A percentile compares a stretch with the other conserved stretches of the same genome.
Evolutionary conservation across 768 basidiomycete genomes (phyloP).

Genomic region (Pisolithus microcarpus): DNA sequence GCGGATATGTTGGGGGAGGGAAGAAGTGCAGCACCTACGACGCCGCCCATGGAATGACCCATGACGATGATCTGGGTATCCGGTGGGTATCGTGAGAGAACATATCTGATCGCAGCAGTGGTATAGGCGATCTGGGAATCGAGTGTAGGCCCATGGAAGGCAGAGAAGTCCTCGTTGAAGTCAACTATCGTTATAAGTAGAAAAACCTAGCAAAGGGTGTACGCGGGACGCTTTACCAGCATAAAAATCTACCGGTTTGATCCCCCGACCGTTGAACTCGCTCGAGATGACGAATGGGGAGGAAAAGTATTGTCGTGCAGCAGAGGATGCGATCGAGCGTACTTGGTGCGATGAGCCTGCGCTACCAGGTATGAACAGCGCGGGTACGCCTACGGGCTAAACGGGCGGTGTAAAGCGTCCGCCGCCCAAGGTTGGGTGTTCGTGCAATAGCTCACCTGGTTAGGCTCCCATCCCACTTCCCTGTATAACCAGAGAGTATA

Average conservation of each 20-base stretch:
- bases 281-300: slow-evolving; percentile 49
- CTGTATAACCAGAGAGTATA: slow-evolving; percentile 91
- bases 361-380: slow-evolving; percentile 95
- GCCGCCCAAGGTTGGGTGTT: slow-evolving; percentile 3
- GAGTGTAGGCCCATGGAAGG: slow-evolving; percentile 87
- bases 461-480: slow-evolving; percentile 76
- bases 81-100: slow-evolving; percentile 67
- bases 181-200: slow-evolving; percentile 44
- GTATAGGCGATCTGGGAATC: slow-evolving; percentile 76
- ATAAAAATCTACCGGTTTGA: slow-evolving; percentile 76
- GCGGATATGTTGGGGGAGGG: slow-evolving; percentile 60
- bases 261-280: slow-evolving; percentile 39
- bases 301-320: slow-evolving; percentile 69
- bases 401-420: not conserved
- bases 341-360: slow-evolving; percentile 93
- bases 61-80: slow-evolving; percentile 65
- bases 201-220: not conserved
- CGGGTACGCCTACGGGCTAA: slow-evolving; percentile 57
- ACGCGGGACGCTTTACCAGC: slow-evolving; percentile 46
- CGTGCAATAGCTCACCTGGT: slow-evolving; percentile 36
- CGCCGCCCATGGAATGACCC: slow-evolving; percentile 97
- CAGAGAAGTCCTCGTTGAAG: slow-evolving; percentile 95
- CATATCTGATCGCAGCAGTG: slow-evolving; percentile 60
- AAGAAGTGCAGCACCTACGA: slow-evolving; percentile 78
- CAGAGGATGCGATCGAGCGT: slow-evolving; percentile 90